phyloP scores from a whole-genome alignment of 169 alveolate species.

The Babesia caballi region DNA sequence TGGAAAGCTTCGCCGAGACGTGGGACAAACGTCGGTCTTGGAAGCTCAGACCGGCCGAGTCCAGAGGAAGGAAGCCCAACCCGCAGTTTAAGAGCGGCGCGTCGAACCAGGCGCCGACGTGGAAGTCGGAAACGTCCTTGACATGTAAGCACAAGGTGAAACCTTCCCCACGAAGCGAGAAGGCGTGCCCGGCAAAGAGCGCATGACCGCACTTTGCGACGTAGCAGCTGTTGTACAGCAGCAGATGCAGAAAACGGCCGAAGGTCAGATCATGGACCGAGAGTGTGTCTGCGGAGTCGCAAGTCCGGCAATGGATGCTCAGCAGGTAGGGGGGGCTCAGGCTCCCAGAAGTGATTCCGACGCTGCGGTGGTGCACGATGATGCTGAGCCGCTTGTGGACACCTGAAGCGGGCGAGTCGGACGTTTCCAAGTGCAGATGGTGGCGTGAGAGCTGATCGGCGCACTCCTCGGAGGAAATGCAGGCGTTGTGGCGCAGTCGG shows the following conservation, averaged over 20 bases:
- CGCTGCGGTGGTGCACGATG: not conserved
- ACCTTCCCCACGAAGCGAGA: not conserved
- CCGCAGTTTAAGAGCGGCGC: not conserved
- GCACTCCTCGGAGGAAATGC: constrained; percentile 39
- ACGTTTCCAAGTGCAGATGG: constrained; percentile 50
- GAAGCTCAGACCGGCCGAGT: not conserved
- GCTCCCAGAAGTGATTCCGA: not conserved
- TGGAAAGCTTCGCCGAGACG: not conserved
- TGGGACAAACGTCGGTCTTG: not conserved
- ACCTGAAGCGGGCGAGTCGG: not conserved
- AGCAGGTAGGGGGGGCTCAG: not conserved
- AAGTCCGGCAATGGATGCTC: constrained; percentile 15
- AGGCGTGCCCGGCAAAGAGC: constrained; percentile 23
- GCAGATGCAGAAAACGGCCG: constrained; percentile 48
- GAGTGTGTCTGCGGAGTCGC: not conserved
- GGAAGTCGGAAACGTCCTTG: constrained; percentile 16
- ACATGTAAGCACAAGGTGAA: constrained; percentile 17
- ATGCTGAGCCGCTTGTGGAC: constrained; percentile 19
- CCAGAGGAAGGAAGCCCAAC: not conserved
- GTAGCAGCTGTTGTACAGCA: constrained; percentile 34
- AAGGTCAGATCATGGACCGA: constrained; percentile 32
- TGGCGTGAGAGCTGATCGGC: constrained; percentile 31
- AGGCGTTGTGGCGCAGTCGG: constrained; percentile 7
- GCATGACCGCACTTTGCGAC: constrained; percentile 36
- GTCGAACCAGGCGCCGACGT: constrained; percentile 33